phyloP scores from a whole-genome alignment of 768 basidiomycete species.

The Favolaschia claudopus region DNA sequence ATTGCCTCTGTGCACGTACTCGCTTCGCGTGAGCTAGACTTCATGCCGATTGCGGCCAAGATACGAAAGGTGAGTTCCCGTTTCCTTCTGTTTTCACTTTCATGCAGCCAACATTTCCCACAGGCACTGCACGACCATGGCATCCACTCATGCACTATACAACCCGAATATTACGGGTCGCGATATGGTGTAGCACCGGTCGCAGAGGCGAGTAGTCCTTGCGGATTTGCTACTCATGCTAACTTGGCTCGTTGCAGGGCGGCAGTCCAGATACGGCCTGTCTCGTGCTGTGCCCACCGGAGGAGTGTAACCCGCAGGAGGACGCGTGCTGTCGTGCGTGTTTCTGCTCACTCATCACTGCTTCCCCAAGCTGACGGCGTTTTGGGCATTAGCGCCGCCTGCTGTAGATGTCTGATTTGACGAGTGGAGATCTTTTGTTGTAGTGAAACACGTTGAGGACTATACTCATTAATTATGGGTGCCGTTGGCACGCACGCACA shows the following conservation, averaged over 20 bases:
- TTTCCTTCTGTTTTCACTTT: not conserved
- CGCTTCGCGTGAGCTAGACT: conserved; percentile 81
- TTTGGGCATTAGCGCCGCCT: not conserved
- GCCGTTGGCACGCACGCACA: too few species aligned
- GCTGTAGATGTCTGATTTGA: not conserved
- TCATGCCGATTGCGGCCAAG: conserved; percentile 87
- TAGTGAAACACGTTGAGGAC: too few species aligned
- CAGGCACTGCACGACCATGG: conserved; percentile 83
- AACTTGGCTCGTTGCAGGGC: not conserved
- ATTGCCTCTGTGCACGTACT: conserved; percentile 97
- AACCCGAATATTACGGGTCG: conserved; percentile 79
- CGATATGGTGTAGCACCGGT: conserved; percentile 27
- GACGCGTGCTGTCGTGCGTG: conserved; percentile 22
- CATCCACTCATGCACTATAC: conserved; percentile 94
- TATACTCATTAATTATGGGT: too few species aligned
- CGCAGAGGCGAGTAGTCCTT: not conserved
- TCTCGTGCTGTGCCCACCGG: conserved; percentile 20
- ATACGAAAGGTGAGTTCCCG: conserved; percentile 62
- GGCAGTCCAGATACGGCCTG: conserved; percentile 12
- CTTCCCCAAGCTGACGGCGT: not conserved
- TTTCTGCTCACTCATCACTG: not conserved
- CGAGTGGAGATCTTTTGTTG: too few species aligned
- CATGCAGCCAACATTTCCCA: not conserved
- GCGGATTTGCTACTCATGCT: not conserved
- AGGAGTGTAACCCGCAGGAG: conserved; percentile 20